These are phyloP conservation scores for Afroboletus lepidellus DNA, from an alignment of 1,284 basidiomycete genomes.

Conservation along the genomic window DNA sequence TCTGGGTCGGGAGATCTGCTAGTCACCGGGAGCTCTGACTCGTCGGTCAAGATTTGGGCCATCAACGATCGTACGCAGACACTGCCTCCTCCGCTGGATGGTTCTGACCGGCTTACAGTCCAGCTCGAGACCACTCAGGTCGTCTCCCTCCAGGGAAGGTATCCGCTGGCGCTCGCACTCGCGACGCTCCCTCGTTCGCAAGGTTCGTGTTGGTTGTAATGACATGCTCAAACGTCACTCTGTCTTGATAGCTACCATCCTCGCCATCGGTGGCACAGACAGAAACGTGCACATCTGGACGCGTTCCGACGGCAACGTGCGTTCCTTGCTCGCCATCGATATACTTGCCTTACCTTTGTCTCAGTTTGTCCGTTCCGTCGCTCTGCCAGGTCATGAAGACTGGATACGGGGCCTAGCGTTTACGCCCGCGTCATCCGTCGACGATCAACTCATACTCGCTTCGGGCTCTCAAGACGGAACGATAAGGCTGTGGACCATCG, in stretches of 20 bases:
- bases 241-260: slow-evolving; percentile 53
- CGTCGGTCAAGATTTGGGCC: slow-evolving; percentile 71
- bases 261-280: slow-evolving; percentile 80
- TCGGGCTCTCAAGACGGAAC: slow-evolving; percentile 93
- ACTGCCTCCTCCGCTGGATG: not conserved
- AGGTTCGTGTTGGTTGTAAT: slow-evolving; percentile 53
- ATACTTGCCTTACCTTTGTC: not conserved
- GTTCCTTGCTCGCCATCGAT: slow-evolving; percentile 7
- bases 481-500: slow-evolving; percentile 86
- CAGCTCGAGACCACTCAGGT: slow-evolving; percentile 53
- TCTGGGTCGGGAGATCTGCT: slow-evolving; percentile 48
- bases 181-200: slow-evolving; percentile 63
- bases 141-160: slow-evolving; percentile 66
- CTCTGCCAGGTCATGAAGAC: slow-evolving; percentile 88
- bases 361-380: slow-evolving; percentile 59
- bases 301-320: slow-evolving; percentile 48
- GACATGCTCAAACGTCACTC: not conserved
- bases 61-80: slow-evolving; percentile 36
- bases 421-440: slow-evolving; percentile 25
- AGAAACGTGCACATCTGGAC: slow-evolving; percentile 75
- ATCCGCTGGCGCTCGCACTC: slow-evolving; percentile 72
- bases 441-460: slow-evolving; percentile 61
- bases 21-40: slow-evolving; percentile 81
- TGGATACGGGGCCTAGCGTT: slow-evolving; percentile 87
- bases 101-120: slow-evolving; percentile 33